Evolutionary conservation across 2,329 filamentous ascomycete species (phyloP).

Genomic region (Claviceps maximensis): DNA sequence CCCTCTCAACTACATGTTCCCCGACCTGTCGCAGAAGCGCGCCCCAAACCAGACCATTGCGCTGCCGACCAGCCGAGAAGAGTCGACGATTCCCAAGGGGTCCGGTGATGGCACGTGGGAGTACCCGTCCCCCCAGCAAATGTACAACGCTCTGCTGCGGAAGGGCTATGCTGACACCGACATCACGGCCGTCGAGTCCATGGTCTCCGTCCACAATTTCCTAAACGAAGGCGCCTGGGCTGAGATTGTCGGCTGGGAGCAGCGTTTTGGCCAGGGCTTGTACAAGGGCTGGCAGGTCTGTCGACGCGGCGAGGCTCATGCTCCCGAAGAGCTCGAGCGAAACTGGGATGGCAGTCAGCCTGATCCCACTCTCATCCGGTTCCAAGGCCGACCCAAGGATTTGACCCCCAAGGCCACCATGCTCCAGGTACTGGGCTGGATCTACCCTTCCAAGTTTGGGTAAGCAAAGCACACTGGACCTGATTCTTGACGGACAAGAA

Average conservation of each 20-base stretch:
- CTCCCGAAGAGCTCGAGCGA: conserved; percentile 28
- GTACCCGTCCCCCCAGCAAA: conserved; percentile 95
- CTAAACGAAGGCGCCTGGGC: conserved; percentile 94
- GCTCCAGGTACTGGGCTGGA: conserved; percentile 62
- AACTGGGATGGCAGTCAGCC: conserved; percentile 39
- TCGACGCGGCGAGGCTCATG: conserved; percentile 57
- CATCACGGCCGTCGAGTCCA: conserved; percentile 81
- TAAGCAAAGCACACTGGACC: conserved; percentile 28
- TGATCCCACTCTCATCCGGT: conserved; percentile 66
- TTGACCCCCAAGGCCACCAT: conserved; percentile 85
- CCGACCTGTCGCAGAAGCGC: conserved; percentile 66
- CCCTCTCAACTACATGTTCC: conserved; percentile 91
- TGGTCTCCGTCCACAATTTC: conserved; percentile 98
- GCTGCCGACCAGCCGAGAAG: conserved; percentile 69
- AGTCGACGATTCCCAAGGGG: conserved; percentile 82
- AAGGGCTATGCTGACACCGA: conserved; percentile 96
- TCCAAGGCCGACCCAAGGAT: conserved; percentile 80
- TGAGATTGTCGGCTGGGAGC: conserved; percentile 91
- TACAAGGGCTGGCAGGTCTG: conserved; percentile 60
- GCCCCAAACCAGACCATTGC: conserved; percentile 58
- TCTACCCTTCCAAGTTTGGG: conserved; percentile 71
- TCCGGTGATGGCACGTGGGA: conserved; percentile 77
- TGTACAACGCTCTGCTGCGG: conserved; percentile 95
- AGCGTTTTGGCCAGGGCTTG: conserved; percentile 65
- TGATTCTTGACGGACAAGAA: neutral